phyloP scores from a whole-genome alignment of 805 yeast species.

The Candida berthetii region DNA sequence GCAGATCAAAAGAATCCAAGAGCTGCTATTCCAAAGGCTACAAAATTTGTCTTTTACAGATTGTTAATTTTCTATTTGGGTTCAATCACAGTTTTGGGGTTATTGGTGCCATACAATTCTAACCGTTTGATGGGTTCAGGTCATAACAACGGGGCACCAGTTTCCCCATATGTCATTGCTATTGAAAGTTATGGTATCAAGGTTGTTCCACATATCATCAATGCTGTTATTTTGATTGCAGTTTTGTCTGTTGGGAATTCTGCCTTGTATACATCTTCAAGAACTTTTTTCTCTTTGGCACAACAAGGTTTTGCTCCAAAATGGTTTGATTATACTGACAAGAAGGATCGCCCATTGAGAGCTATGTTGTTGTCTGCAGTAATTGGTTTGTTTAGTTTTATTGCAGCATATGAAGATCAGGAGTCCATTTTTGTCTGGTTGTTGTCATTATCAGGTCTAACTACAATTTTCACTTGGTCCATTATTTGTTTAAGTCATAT shows the following conservation, averaged over 20 bases:
- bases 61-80: conserved; percentile 42
- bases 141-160: conserved; percentile 31
- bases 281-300: conserved; percentile 49
- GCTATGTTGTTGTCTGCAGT: conserved; percentile 43
- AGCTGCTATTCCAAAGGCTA: conserved; percentile 50
- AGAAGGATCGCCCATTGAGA: conserved; percentile 52
- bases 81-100: conserved; percentile 41
- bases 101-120: conserved; percentile 46
- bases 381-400: conserved; percentile 55
- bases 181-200: conserved; percentile 46
- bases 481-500: conserved; percentile 48
- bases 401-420: conserved; percentile 55
- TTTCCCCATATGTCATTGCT: conserved; percentile 71
- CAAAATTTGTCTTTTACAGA: conserved; percentile 51
- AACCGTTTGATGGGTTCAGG: conserved; percentile 36
- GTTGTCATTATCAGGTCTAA: conserved; percentile 53
- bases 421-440: conserved; percentile 60
- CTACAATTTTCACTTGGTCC: conserved; percentile 59
- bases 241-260: conserved; percentile 56
- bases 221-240: conserved; percentile 58
- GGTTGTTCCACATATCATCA: conserved; percentile 56
- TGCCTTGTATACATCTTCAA: conserved; percentile 40
- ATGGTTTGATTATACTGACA: conserved; percentile 43
- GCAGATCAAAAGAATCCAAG: conserved; percentile 50
- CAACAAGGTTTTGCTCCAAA: conserved; percentile 58